phyloP scores from a whole-genome alignment of 2,329 filamentous ascomycete species.

The Trichoderma aggressivum region DNA sequence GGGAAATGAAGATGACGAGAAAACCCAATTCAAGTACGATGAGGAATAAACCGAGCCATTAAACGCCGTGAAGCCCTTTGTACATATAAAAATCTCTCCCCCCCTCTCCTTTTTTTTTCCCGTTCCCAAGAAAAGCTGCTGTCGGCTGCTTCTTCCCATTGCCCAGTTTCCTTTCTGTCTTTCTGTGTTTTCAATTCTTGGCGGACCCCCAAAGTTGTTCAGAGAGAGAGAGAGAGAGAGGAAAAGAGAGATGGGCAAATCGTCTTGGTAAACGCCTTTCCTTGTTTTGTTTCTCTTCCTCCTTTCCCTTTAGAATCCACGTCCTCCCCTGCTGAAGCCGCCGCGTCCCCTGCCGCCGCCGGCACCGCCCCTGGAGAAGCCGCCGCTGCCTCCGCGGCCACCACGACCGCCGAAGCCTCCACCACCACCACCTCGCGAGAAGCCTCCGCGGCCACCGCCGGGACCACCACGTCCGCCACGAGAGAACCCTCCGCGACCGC shows the following conservation, averaged over 20 bases:
- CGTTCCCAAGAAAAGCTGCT: not conserved
- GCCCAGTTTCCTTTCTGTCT: not conserved
- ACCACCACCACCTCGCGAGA: constrained; percentile 29
- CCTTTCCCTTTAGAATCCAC: not conserved
- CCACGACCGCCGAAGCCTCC: constrained; percentile 39
- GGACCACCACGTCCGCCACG: constrained; percentile 37
- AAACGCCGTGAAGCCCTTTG: constrained; percentile 20
- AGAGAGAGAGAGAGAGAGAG: not conserved
- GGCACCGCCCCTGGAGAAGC: constrained; percentile 31
- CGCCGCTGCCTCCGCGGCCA: constrained; percentile 32
- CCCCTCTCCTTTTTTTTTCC: not conserved
- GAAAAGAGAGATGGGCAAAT: not conserved
- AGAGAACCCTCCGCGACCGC: constrained; percentile 34
- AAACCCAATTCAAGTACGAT: constrained; percentile 13
- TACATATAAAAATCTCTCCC: constrained; percentile 14
- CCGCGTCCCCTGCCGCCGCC: constrained; percentile 26
- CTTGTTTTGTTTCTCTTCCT: not conserved
- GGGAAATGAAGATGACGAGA: not conserved
- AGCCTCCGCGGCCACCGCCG: constrained; percentile 37
- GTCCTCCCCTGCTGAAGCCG: constrained; percentile 31
- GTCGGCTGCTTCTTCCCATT: not conserved
- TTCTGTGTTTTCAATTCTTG: not conserved
- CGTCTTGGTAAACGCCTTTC: not conserved
- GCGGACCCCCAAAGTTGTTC: not conserved
- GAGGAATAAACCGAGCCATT: constrained; percentile 17